Evolutionary conservation across 495 filamentous ascomycete species (phyloP).

Genomic region (Tuber microsphaerosporum): DNA sequence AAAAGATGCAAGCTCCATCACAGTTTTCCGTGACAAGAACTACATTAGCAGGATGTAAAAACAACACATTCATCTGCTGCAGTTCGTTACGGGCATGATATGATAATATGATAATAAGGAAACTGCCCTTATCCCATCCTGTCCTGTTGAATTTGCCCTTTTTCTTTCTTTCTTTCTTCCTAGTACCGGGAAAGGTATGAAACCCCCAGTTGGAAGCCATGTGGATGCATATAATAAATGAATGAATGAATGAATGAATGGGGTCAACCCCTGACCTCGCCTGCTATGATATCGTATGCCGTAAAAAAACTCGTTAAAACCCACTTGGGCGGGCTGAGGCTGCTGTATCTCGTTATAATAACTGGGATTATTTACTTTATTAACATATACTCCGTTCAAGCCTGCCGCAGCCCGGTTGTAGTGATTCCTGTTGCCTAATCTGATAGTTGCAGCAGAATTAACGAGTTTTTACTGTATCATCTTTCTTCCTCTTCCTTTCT

Average conservation of each 20-base stretch:
- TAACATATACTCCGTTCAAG: background rate
- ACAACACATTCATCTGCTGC: background rate
- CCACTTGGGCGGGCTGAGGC: background rate
- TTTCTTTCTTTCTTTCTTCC: background rate
- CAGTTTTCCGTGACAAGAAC: constrained; percentile 1
- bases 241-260: background rate
- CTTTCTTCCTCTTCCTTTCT: background rate
- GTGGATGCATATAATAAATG: too few species aligned
- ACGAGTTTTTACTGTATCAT: background rate
- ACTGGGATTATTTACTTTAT: background rate
- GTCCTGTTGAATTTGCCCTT: background rate
- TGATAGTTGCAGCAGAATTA: background rate
- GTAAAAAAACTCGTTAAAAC: background rate
- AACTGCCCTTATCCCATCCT: background rate
- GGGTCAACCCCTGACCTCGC: background rate
- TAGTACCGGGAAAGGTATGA: background rate
- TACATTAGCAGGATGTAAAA: background rate
- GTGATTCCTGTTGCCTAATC: background rate
- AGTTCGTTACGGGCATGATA: background rate
- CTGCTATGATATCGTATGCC: background rate
- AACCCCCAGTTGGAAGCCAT: background rate
- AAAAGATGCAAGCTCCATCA: background rate
- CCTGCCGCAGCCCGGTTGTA: background rate
- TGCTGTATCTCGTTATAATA: background rate
- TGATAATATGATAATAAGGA: background rate